A percentile compares a stretch with the other conserved stretches of the same genome.
These are phyloP conservation scores for Biscogniauxia sp. DNA, from an alignment of 2,329 filamentous ascomycete genomes.

Conservation along the genomic window DNA sequence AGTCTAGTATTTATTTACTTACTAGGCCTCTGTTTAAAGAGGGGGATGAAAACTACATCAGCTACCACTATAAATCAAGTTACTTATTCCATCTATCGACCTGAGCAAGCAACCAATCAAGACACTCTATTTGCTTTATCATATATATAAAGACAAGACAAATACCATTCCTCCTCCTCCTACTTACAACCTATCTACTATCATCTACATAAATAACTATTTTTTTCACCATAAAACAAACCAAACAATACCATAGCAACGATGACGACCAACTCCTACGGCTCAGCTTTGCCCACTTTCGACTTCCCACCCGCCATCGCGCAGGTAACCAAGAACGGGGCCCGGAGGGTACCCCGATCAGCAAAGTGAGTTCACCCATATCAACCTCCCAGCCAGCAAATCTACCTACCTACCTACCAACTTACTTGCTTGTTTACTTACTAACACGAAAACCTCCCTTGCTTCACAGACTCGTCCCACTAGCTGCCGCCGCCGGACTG, in stretches of 20 bases:
- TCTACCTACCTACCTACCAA: no score
- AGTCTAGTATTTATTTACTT: background rate
- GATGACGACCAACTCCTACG: slow-evolving; percentile 18
- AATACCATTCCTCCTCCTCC: no score
- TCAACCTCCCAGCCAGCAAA: background rate
- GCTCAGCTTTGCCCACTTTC: slow-evolving; percentile 5
- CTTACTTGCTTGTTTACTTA: no score
- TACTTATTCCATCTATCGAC: background rate
- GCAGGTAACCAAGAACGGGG: slow-evolving; percentile 1
- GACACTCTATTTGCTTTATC: no score
- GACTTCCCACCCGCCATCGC: slow-evolving; percentile 6
- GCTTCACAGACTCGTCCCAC: background rate
- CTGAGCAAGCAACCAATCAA: no score
- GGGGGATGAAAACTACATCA: background rate
- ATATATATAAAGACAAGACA: no score
- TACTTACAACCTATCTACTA: no score
- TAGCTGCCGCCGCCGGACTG: slow-evolving; percentile 3
- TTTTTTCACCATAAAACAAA: background rate
- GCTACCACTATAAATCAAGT: background rate
- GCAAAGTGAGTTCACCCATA: slow-evolving; percentile 1
- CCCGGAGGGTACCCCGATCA: background rate
- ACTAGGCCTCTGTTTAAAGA: background rate
- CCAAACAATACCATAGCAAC: slow-evolving; percentile 5
- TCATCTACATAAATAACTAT: no score
- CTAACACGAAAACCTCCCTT: background rate